Evolutionary conservation across 1,284 basidiomycete species (phyloP), one percentile per base, ranked within the genome.

Genomic region (Puccinia triticina): DNA sequence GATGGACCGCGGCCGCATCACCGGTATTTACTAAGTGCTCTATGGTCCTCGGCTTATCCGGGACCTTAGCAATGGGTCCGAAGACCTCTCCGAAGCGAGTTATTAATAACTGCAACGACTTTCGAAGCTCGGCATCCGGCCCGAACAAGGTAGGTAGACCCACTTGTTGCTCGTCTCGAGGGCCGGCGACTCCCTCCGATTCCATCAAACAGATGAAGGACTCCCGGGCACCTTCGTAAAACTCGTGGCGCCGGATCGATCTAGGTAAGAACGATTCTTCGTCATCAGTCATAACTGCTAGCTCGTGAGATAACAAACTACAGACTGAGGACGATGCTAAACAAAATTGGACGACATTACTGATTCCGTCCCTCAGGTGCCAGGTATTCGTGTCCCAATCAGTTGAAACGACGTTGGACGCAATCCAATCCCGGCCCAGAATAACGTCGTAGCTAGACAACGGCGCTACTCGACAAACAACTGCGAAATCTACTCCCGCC

Each of bases 141-240:
- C 53, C 50, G 29, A 61, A 75, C 34, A 66, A 43, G 1, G 40
- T 64, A 43, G 75, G 59, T 46, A 77, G 18, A 16, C 57, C 43
- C 18, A 64, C 59, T 34, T 23, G 37, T 16, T 16, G n/a, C n/a
- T 77, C 75, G 34, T 77, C 75, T 26, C 59, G 21, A 14, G 75
- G 75, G 26, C 75, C 75, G 7, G 34, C 21, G 4, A 77, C 75
- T 21, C 61, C 75, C 23, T 61, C 61, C 23, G 57, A 48, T 14
- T 71, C 69, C 69, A 71, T 71, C 12, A 71, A 37, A n/a, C 69
- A 71, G 69, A 71, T 50, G 48, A 71, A 71, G 23, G 16, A 71
- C n/a, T 71, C 69, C 43, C 69, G 8, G 43, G 69, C 69, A 2
- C 69, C 69, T 26, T 71, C 69, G 29, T 50, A 71, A 29, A 72